phyloP scores from a whole-genome alignment of 2,329 filamentous ascomycete genomes.

The Escovopsis sp. region DNA sequence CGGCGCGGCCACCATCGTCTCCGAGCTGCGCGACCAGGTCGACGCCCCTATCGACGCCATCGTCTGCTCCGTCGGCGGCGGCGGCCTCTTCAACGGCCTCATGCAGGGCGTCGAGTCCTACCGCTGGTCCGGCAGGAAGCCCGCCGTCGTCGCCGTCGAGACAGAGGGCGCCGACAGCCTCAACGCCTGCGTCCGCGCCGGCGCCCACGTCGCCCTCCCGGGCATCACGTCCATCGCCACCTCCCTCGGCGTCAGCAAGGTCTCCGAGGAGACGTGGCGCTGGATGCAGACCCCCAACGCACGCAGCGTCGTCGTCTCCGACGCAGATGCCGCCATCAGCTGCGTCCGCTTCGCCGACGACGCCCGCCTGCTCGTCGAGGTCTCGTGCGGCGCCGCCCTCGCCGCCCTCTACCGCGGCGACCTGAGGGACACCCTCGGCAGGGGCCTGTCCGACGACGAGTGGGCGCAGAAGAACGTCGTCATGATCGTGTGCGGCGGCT shows the following conservation, averaged over 20 bases:
- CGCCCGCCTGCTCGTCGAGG: slow-evolving; percentile 66
- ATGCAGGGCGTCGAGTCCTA: slow-evolving; percentile 48
- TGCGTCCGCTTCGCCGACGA: slow-evolving; percentile 69
- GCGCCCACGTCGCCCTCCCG: slow-evolving; percentile 45
- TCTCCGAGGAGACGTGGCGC: slow-evolving; percentile 52
- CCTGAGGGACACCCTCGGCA: slow-evolving; percentile 45
- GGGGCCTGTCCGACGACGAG: slow-evolving; percentile 37
- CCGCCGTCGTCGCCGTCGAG: slow-evolving; percentile 56
- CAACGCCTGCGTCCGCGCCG: slow-evolving; percentile 41
- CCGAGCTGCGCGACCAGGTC: slow-evolving; percentile 29
- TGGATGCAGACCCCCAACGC: slow-evolving; percentile 36
- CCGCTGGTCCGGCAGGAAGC: slow-evolving; percentile 19
- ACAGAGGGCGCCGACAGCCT: slow-evolving; percentile 61
- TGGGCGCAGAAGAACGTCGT: slow-evolving; percentile 59
- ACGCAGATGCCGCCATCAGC: slow-evolving; percentile 62
- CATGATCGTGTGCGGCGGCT: slow-evolving; percentile 71
- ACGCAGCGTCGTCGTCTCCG: slow-evolving; percentile 22
- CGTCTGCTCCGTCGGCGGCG: slow-evolving; percentile 67
- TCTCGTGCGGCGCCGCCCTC: slow-evolving; percentile 70
- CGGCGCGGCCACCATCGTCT: slow-evolving; percentile 45
- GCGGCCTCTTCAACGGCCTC: slow-evolving; percentile 64
- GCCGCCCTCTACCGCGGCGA: slow-evolving; percentile 51
- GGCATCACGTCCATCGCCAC: slow-evolving; percentile 64
- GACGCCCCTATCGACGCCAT: slow-evolving; percentile 47
- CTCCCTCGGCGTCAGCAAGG: slow-evolving; percentile 57